Conservation (phyloP, 768 basidiomycete species). For the Panaeolus cyanescens region DNA sequence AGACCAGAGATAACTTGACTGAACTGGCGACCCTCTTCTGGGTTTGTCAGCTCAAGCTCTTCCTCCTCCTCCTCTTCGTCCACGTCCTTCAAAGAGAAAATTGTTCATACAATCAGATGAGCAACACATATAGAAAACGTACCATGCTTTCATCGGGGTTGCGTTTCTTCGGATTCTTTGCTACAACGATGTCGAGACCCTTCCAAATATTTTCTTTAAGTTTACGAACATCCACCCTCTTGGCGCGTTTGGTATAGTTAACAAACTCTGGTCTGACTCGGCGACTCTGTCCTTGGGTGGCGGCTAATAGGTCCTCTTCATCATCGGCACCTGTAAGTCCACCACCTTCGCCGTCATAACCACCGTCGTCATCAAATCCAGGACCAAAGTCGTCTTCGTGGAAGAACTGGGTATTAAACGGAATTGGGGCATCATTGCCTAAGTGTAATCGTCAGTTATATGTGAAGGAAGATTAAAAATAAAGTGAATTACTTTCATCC, state of each 20-base stretch:
- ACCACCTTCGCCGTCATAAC: conserved; percentile 47
- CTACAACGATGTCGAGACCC: conserved; percentile 76
- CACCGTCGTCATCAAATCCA: conserved; percentile 62
- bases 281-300: conserved; percentile 73
- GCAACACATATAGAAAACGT: conserved; percentile 13
- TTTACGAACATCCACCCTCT: conserved; percentile 94
- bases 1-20: conserved; percentile 82
- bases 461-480: background rate
- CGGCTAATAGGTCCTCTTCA: conserved; percentile 88
- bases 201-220: conserved; percentile 99
- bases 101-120: no score
- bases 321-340: conserved; percentile 45
- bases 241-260: conserved; percentile 93
- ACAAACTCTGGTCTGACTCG: conserved; percentile 87
- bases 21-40: conserved; percentile 68
- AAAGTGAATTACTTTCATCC: conserved; percentile 58
- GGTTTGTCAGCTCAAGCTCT: conserved; percentile 50
- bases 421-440: conserved; percentile 52
- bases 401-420: conserved; percentile 97
- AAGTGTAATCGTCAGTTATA: conserved; percentile 23
- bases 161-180: conserved; percentile 42
- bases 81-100: conserved; percentile 46
- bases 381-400: conserved; percentile 88
- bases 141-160: conserved; percentile 55
- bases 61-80: conserved; percentile 39